Conservation (phyloP, 208 protist species). For the Porcisia hertigi region DNA sequence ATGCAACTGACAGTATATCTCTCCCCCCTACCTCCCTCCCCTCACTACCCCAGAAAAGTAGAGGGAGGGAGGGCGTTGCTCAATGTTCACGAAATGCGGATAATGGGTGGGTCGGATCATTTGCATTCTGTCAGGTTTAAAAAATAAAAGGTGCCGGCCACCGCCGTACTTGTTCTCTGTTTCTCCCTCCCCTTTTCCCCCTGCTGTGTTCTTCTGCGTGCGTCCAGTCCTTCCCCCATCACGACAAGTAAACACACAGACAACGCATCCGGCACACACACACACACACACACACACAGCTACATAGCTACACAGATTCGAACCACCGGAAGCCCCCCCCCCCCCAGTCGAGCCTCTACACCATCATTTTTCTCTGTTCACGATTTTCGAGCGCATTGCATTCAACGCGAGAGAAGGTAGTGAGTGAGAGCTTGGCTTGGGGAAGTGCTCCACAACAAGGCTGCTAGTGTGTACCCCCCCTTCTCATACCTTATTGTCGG, state of each 20-base stretch:
- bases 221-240: not conserved
- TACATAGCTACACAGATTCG: not conserved
- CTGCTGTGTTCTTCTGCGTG: not conserved
- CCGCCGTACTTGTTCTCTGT: not conserved
- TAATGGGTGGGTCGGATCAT: not conserved
- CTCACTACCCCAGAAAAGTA: not conserved
- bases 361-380: not conserved
- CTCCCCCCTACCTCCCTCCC: not conserved
- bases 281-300: not conserved
- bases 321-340: not conserved
- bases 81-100: not conserved
- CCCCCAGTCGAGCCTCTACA: not conserved
- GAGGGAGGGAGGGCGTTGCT: not conserved
- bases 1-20: not conserved
- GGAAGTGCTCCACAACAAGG: not conserved
- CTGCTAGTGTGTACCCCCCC: not conserved
- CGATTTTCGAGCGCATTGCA: not conserved
- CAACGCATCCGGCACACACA: not conserved
- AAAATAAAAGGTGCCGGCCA: not conserved
- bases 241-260: not conserved
- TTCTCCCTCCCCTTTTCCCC: not conserved
- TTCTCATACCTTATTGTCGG: not conserved
- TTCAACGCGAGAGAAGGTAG: not conserved
- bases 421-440: not conserved
- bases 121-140: not conserved